These are phyloP conservation scores for Melaleuca alternifolia DNA, from an alignment of 345 rosid genomes.

Conservation along the genomic window DNA sequence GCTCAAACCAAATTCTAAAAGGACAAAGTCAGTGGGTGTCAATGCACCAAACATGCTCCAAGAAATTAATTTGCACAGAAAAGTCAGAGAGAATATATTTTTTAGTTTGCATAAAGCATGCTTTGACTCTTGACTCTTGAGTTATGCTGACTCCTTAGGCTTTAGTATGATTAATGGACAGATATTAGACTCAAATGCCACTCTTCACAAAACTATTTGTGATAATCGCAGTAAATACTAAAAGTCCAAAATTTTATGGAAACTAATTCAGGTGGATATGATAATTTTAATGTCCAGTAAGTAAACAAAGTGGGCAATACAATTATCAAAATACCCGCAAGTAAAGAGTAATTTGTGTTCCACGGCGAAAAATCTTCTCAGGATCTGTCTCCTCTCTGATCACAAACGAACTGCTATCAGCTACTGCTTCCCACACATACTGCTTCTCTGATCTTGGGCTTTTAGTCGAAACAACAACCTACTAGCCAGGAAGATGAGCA, in stretches of 20 bases:
- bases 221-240: neutral
- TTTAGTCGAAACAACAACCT: slow-evolving; percentile 93
- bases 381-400: slow-evolving; percentile 86
- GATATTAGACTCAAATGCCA: neutral
- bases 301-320: neutral
- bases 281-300: neutral
- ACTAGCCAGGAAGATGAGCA: neutral
- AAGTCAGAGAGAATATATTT: neutral
- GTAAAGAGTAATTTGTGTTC: slow-evolving; percentile 89
- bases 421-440: slow-evolving; percentile 86
- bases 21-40: neutral
- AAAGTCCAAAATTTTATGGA: neutral
- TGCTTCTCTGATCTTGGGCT: slow-evolving; percentile 96
- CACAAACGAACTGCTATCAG: slow-evolving; percentile 83
- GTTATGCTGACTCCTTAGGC: neutral
- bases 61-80: neutral
- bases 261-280: neutral
- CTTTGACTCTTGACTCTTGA: neutral
- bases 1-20: neutral
- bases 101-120: neutral
- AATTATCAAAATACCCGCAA: slow-evolving; percentile 39
- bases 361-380: slow-evolving; percentile 63
- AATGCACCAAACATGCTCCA: neutral
- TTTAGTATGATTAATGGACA: neutral
- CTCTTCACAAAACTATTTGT: neutral